These are phyloP conservation scores for Spencermartinsiella europaea DNA, from an alignment of 805 yeast species.

Conservation along the genomic window DNA sequence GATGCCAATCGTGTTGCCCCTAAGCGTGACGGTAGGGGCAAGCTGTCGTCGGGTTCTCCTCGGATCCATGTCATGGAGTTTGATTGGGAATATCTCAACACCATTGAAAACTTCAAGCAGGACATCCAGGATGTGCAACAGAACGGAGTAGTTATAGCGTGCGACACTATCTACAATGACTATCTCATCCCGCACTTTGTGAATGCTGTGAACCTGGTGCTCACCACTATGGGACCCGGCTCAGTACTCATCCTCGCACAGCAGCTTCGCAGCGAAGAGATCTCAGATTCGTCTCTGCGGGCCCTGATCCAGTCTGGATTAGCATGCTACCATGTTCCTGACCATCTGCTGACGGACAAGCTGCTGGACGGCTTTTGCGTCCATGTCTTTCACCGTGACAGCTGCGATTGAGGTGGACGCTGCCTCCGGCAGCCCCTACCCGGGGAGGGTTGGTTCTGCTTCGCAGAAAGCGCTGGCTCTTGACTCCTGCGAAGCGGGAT, in stretches of 20 bases:
- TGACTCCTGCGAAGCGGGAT: too few relatives aligned
- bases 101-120: conserved; percentile 25
- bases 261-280: conserved; percentile 51
- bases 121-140: conserved; percentile 11
- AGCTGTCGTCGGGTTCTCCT: conserved; percentile 9
- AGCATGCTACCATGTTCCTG: conserved; percentile 18
- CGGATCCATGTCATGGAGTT: conserved; percentile 42
- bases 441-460: too few relatives aligned
- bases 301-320: conserved; percentile 33
- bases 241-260: conserved; percentile 42
- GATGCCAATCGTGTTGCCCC: conserved; percentile 29
- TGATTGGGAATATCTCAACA: conserved; percentile 58
- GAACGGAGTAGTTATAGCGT: conserved; percentile 47
- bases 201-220: conserved; percentile 35
- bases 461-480: too few relatives aligned
- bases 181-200: conserved; percentile 49
- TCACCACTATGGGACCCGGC: conserved; percentile 26
- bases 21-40: conserved; percentile 2
- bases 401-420: too few relatives aligned
- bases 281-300: conserved; percentile 44
- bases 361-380: conserved; percentile 18
- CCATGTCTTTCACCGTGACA: conserved; percentile 10
- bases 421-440: too few relatives aligned
- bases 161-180: conserved; percentile 64
- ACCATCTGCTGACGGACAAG: conserved; percentile 7